Percentiles rank a stretch among this genome's conserved stretches.
Evolutionary conservation across 148 eudicot species (phyloP).

Genomic region (Vaccinium darrowii): DNA sequence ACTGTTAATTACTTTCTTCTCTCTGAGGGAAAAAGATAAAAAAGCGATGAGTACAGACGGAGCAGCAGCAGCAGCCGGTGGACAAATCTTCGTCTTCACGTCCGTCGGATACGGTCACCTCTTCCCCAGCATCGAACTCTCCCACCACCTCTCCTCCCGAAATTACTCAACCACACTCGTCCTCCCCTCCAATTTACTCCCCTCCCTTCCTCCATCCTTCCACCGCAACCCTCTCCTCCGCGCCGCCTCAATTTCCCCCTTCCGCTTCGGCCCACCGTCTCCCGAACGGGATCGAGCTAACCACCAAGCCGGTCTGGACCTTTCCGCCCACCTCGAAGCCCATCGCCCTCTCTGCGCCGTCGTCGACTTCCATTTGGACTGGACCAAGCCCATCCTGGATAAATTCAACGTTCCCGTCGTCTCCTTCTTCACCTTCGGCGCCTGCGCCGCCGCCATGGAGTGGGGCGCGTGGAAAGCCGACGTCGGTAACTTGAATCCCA

Average conservation of each 20-base stretch:
- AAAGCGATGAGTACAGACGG: not conserved
- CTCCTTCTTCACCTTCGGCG: conserved; percentile 24
- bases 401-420: conserved; percentile 12
- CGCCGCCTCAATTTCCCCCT: not conserved
- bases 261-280: not conserved
- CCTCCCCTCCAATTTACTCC: conserved; percentile 14
- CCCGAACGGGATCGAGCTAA: not conserved
- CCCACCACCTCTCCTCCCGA: conserved; percentile 8
- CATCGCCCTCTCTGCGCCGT: conserved; percentile 15
- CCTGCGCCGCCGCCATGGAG: conserved; percentile 27
- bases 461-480: conserved; percentile 19
- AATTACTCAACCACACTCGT: conserved; percentile 11
- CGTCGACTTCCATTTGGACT: not conserved
- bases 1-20: too few relatives aligned
- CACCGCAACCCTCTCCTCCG: conserved; percentile 2
- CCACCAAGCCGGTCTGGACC: not conserved
- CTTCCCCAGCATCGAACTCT: conserved; percentile 17
- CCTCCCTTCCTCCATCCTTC: conserved; percentile 10
- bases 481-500: not conserved
- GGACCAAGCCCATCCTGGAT: not conserved
- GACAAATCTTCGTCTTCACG: conserved; percentile 12
- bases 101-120: conserved; percentile 18
- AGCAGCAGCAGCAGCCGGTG: not conserved
- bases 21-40: too few relatives aligned
- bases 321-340: not conserved